Evolutionary conservation across 148 eudicot genomes (phyloP), one percentile per base, ranked within the genome.

Genomic region (Amaranthus cruentus): DNA sequence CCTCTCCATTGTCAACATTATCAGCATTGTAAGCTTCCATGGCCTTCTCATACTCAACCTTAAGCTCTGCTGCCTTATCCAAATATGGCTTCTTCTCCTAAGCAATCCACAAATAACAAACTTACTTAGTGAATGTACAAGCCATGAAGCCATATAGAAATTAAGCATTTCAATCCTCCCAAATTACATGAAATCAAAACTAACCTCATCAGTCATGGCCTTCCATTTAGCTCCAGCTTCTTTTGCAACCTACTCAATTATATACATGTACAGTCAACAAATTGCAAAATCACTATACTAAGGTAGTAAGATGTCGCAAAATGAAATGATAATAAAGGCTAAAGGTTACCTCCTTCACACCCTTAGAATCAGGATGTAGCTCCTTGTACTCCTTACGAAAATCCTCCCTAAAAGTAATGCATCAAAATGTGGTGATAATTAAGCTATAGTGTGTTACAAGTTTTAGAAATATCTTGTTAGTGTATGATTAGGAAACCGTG

Each of bases 161-260:
- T 14, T 6, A 14, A 4, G 2, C 53, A 14, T 4, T 44, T n/a
- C 28, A 50, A 50, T 58, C 42, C 6, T 42, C 38, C 38, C 12
- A 43, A 4, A 5, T 42, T 4, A 10, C 43, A 9, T 3, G 1
- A 47, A 10, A 64, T 44, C 5, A 56, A 10, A 15, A 73, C 87
- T 77, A 67, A 94, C 98, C 81, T 91, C 97, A 52, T 88, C 93
- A 62, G 88, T 85, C 91, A 94, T 21, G 49, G 93, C 79, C 70
- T 84, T 91, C 98, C 98, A 94, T 66, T 85, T 92, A 75, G 83
- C 91, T 70, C 96, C 98, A 78, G 90, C 96, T 58, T 87, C 98
- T 75, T 90, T 92, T 4, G 91, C 93, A 82, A 88, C 86, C 96
- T 90, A 53, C 9, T n/a, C 4, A 63, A 15, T 6, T 47, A 72